Percentiles rank a stretch among this genome's conserved stretches.
Evolutionary conservation across 805 yeast genomes (phyloP).

Genomic region (Metschnikowia anglica): DNA sequence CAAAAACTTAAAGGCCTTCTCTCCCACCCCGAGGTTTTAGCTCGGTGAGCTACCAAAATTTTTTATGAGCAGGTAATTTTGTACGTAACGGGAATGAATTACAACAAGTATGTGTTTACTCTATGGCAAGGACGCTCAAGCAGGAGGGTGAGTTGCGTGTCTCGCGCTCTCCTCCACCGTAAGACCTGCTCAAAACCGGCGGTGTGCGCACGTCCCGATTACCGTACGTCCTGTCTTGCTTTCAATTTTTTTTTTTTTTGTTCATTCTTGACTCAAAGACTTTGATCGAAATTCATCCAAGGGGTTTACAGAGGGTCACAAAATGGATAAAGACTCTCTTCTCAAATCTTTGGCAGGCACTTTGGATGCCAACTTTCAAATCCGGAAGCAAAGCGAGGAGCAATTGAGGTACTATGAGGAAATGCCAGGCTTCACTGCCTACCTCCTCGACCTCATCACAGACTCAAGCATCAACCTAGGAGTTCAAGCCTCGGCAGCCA

Average conservation of each 20-base stretch:
- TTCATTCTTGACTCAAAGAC: too few relatives aligned
- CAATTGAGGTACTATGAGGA: slow-evolving; percentile 52
- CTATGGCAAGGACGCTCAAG: too few relatives aligned
- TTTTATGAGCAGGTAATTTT: too few relatives aligned
- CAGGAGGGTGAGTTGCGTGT: too few relatives aligned
- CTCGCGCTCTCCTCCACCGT: background rate
- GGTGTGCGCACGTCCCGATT: slow-evolving; percentile 14
- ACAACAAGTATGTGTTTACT: too few relatives aligned
- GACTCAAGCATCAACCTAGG: slow-evolving; percentile 47
- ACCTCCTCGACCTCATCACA: slow-evolving; percentile 48
- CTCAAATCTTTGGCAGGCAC: slow-evolving; percentile 53
- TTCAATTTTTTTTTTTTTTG: slow-evolving; percentile 1
- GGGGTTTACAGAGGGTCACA: background rate
- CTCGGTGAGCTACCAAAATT: too few relatives aligned
- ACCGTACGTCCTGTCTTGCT: too few relatives aligned
- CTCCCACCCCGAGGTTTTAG: too few relatives aligned
- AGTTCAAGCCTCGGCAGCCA: slow-evolving; percentile 43
- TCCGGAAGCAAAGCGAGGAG: slow-evolving; percentile 53
- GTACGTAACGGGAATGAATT: too few relatives aligned
- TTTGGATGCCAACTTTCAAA: slow-evolving; percentile 48
- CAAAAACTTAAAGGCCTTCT: too few relatives aligned
- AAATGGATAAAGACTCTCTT: slow-evolving; percentile 51
- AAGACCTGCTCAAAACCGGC: slow-evolving; percentile 1
- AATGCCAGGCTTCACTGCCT: slow-evolving; percentile 57
- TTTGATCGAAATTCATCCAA: background rate